Evolutionary conservation across 768 basidiomycete species (phyloP), one percentile per base, ranked within the genome.

Genomic region (Auriscalpium microsporum): DNA sequence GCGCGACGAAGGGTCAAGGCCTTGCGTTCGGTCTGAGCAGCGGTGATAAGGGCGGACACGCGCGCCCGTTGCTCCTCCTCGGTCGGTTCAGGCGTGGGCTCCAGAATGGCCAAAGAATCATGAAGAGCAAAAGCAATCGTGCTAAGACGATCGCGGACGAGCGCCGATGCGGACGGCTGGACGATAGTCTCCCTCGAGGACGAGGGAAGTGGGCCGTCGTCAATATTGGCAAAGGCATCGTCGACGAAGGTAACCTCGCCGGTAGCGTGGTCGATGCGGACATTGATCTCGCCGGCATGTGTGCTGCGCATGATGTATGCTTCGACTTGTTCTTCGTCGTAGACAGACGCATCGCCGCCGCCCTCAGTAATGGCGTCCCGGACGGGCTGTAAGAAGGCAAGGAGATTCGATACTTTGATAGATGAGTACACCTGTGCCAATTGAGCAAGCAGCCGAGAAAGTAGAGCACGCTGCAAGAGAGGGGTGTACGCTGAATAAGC

Each of bases 221-320:
- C 74, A 3, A 66, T 53, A 17, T 65, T 62, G n/a, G 73, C 71
- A 63, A 87, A 90, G 0, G 84, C 78, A 53, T 89, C 85, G 63
- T 94, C 88, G 46, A 85, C 77, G 64, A 98, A 99, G 7, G 82
- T 77, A 70, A 98, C 84, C 57, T 83, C 84, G 16, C 91, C 89
- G 3, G 79, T 81, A 34, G 87, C 84, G 68, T 99, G 95, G 70
- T 98, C 92, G 46, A 97, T 82, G 14, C 84, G 83, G 59, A 96
- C 86, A 62, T 73, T 78, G 49, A 97, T 80, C 69, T 96, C 93
- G 40, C 91, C 90, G 8, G 87, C 82, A 48, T 86, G 82, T 45
- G 91, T 90, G 56, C 92, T 91, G 37, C 87, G 85, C 89, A 96
- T 95, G 59, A 98, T 73, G 70, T 95, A 97, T 4, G 88, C 87